Base-by-base conservation (phyloP, 345 rosid species). In the Kernera saxatilis region DNA sequence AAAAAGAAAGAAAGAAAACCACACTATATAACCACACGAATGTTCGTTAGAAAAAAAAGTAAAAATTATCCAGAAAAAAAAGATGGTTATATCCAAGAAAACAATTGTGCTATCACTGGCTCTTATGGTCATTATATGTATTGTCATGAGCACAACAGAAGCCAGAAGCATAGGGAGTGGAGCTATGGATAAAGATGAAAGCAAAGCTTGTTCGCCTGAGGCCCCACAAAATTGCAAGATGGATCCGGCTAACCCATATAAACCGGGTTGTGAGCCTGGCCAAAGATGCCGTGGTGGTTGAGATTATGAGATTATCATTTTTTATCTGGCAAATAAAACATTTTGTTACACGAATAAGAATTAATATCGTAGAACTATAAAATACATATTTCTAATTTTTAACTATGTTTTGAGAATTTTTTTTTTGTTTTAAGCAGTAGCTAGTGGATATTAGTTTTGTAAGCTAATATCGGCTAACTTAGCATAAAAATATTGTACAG, bases 1-100 rank as follows among this genome's bases (percentile, higher is more conserved):
- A n/a, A n/a, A 46, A 22, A 29, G 8, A 27, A 23, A 35, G 26
- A 15, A 21, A 17, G 33, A 32, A 39, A 14, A 7, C 17, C n/a
- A 22, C 56, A 33, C 36, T 69, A 33, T 57, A 69, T 57, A 69
- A 57, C 6, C 8, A 6, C 72, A 11, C 11, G 1, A 55, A 33
- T 18, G 35, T 44, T 55, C 4, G 10, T 32, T 3, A 18, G 54
- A 27, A 54, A 14, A 18, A 26, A 58, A 58, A 1, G 11, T n/a
- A 69, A 44, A 69, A 44, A 11, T 3, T 2, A 39, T 4, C 10
- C 2, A 12, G 22, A 27, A 30, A 5, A 41, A 22, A 41, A 27
- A 57, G 10, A 68, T 68, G 72, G 64, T 9, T 67, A 54, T 41
- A 19, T 40, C 72, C 15, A 45, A 62, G 37, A 62, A 44, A 44